Evolutionary conservation across 2,329 filamentous ascomycete genomes (phyloP), one percentile per base, ranked within the genome.

Genomic region (Verticillium tricorpus): DNA sequence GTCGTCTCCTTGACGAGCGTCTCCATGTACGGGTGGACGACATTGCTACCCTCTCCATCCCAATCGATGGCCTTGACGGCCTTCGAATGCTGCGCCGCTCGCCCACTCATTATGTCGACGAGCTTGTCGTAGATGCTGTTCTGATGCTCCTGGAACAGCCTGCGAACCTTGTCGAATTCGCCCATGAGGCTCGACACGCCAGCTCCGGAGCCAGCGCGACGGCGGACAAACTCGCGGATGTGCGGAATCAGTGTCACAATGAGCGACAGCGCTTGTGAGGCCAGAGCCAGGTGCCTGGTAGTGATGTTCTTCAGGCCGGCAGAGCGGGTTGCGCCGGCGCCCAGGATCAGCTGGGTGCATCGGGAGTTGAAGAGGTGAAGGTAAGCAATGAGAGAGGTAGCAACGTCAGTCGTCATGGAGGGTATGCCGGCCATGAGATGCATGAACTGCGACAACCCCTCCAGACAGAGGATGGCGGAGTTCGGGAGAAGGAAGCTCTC

Each of bases 231-330:
- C 76, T 98, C 95, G 55, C 94, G 88, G 32, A 97, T 84, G 71
- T 98, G 93, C 0, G 95, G 94, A 5, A 97, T 89, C 1, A 98
- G 80, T 0, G 92, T 88, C 28, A 93, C 90, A 56, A 96, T 87
- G 73, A 99, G 97, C 55, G 90, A 89, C 22, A 98, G 78, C 0
- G 93, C 91, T 74, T 97, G 94, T 0, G 91, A 93, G 2, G 95
- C 93, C 19, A 98, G 86, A 0, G 95, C 93, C 1, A 99, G 84
- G 76, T 99, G 94, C 69, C 95, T 95, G 0, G 95, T 97, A 0
- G 92, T 97, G 73, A 99, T 99, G 70, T 97, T 97, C 73, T 93
- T 97, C 22, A 99, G 80, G 0, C 94, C 94, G 1, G 93, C 95
- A 28, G 90, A 93, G 39, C 87, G 84, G 5, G 92, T 97, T 4